phyloP scores from a whole-genome alignment of 2,329 filamentous ascomycete species.

The Fusarium sambucinum region DNA sequence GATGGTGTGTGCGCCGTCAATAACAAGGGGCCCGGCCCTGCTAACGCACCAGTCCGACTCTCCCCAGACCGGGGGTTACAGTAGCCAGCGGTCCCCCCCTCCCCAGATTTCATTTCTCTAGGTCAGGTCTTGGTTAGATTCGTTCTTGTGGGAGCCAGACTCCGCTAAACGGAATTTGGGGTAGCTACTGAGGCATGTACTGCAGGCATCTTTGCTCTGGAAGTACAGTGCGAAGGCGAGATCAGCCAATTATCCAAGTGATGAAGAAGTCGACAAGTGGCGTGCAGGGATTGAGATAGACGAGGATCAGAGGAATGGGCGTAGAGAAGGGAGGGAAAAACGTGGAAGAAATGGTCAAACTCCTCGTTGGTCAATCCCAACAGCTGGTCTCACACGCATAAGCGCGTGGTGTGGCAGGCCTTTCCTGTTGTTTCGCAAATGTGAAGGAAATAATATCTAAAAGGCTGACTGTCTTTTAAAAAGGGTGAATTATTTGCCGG shows the following conservation, averaged over 20 bases:
- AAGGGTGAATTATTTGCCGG: constrained; percentile 12
- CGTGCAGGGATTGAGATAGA: constrained; percentile 40
- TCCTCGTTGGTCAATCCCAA: constrained; percentile 35
- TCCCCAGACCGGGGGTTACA: constrained; percentile 40
- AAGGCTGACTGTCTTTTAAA: neutral
- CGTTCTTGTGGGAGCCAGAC: constrained; percentile 31
- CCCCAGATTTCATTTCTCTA: constrained; percentile 40
- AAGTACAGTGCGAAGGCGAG: constrained; percentile 4
- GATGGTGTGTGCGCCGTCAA: constrained; percentile 50
- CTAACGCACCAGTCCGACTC: constrained; percentile 45
- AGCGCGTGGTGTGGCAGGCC: constrained; percentile 32
- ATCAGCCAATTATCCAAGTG: constrained; percentile 26
- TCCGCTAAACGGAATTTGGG: constrained; percentile 47
- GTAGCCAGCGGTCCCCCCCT: neutral
- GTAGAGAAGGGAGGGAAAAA: constrained; percentile 45
- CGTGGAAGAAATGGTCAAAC: constrained; percentile 41
- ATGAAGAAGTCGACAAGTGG: constrained; percentile 34
- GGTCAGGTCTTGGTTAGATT: constrained; percentile 1
- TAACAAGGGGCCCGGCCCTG: constrained; percentile 43
- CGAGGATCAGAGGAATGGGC: constrained; percentile 20
- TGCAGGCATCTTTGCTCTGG: constrained; percentile 17
- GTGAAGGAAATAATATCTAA: constrained; percentile 1
- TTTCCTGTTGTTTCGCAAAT: constrained; percentile 16
- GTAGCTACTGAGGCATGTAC: constrained; percentile 41
- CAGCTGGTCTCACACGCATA: constrained; percentile 40